phyloP scores from a whole-genome alignment of 345 rosid species.

The Ceriops zippeliana region DNA sequence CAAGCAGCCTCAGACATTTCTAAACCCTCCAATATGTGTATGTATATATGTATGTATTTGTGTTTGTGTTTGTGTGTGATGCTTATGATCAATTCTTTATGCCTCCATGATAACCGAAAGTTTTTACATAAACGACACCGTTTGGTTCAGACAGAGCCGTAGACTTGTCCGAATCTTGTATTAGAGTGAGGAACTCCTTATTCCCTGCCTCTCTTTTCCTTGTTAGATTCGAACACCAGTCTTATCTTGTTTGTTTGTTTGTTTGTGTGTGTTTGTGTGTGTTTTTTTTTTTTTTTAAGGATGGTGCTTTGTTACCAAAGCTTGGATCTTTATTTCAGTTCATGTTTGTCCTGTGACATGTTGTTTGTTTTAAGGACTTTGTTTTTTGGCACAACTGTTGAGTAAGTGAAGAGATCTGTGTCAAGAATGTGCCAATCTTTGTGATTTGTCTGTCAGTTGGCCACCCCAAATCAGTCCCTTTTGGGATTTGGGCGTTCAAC shows the following conservation, averaged over 20 bases:
- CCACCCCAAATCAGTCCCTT: neutral
- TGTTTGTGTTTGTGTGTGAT: neutral
- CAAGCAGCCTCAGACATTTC: constrained; percentile 28
- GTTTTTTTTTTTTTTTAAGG: too few species aligned
- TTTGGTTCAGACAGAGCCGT: constrained; percentile 28
- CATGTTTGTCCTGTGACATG: too few species aligned
- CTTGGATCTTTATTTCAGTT: too few species aligned
- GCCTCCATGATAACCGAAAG: constrained; percentile 23
- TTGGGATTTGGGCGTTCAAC: neutral
- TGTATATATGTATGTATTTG: neutral
- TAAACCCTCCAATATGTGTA: neutral
- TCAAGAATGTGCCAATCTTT: neutral
- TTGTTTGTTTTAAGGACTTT: too few species aligned
- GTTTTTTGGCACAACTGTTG: too few species aligned
- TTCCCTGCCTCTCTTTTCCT: constrained; percentile 15
- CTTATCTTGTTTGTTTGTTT: too few species aligned
- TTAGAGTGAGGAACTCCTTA: constrained; percentile 12
- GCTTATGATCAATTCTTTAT: neutral
- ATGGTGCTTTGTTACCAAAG: too few species aligned
- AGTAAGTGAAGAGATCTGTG: neutral
- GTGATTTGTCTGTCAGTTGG: neutral
- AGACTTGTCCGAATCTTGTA: constrained; percentile 13
- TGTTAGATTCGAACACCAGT: constrained; percentile 20
- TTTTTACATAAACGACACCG: neutral
- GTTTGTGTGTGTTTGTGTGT: too few species aligned